Conservation (phyloP, 2,329 filamentous ascomycete genomes). For the Neopestalotiopsis rosae region DNA sequence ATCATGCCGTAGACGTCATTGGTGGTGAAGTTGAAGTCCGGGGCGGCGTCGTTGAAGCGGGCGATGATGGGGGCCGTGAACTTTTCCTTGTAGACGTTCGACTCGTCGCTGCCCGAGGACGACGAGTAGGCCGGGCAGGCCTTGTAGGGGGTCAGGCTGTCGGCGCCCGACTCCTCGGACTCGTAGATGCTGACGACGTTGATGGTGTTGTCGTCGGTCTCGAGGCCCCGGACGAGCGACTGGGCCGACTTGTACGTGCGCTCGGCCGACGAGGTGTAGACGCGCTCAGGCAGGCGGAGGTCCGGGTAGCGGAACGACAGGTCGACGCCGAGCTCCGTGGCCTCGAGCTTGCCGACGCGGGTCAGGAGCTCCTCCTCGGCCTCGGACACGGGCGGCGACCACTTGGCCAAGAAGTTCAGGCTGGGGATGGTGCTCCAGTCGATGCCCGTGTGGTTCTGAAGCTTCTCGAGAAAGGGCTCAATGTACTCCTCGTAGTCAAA, state of each 20-base stretch:
- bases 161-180: constrained; percentile 60
- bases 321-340: constrained; percentile 62
- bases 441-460: constrained; percentile 58
- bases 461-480: constrained; percentile 61
- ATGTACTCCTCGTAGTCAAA: constrained; percentile 64
- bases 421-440: constrained; percentile 62
- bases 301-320: constrained; percentile 63
- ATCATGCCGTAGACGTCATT: constrained; percentile 70
- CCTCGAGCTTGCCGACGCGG: constrained; percentile 64
- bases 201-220: constrained; percentile 57
- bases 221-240: constrained; percentile 62
- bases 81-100: constrained; percentile 51
- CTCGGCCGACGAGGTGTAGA: constrained; percentile 69
- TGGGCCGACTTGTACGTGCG: constrained; percentile 63
- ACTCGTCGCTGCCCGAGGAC: constrained; percentile 61
- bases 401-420: constrained; percentile 61
- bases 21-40: constrained; percentile 66
- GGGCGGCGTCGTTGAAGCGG: constrained; percentile 57
- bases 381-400: constrained; percentile 62
- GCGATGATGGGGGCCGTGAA: constrained; percentile 67
- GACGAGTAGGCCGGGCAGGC: constrained; percentile 67
- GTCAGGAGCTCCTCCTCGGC: constrained; percentile 65
- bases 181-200: constrained; percentile 62
- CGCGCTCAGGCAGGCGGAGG: constrained; percentile 55
- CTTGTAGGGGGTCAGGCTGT: constrained; percentile 68